Percentiles rank a stretch among this genome's conserved stretches.
Conservation (phyloP, 441 rosid species). For the Syzygium syzygioides region DNA sequence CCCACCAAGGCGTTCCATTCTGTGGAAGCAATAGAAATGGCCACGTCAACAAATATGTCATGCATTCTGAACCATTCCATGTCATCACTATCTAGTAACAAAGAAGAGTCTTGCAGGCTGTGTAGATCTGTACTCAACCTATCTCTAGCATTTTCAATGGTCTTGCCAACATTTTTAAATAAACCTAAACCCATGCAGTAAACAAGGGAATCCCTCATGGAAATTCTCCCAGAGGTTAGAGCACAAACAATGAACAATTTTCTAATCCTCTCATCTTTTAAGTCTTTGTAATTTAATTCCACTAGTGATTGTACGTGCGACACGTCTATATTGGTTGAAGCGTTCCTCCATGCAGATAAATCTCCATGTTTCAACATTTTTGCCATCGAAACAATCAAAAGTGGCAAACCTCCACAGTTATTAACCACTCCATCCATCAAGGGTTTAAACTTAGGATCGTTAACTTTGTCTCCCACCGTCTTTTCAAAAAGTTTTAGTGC, state of each 20-base stretch:
- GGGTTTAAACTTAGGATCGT: background rate
- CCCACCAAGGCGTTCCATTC: background rate
- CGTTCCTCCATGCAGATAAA: background rate
- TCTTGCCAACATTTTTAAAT: fast-evolving
- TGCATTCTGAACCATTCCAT: background rate
- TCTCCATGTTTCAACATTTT: background rate
- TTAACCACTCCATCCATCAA: background rate
- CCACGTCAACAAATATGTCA: background rate
- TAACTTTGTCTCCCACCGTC: background rate
- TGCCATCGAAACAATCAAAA: background rate
- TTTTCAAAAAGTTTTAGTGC: background rate
- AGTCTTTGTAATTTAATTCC: background rate
- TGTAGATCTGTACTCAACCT: background rate
- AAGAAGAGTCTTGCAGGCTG: fast-evolving
- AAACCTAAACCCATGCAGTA: too few relatives aligned
- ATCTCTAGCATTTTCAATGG: fast-evolving
- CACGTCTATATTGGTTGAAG: background rate
- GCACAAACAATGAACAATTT: background rate
- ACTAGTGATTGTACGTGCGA: background rate
- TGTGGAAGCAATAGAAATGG: background rate
- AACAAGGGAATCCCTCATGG: too few relatives aligned
- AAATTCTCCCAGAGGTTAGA: background rate
- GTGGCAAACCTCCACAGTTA: background rate
- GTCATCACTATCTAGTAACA: background rate
- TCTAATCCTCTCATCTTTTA: background rate